Percentiles rank a stretch among this genome's conserved stretches.
These are phyloP conservation scores for Diaporthe batatas DNA, from an alignment of 2,329 filamentous ascomycete genomes.

Conservation along the genomic window DNA sequence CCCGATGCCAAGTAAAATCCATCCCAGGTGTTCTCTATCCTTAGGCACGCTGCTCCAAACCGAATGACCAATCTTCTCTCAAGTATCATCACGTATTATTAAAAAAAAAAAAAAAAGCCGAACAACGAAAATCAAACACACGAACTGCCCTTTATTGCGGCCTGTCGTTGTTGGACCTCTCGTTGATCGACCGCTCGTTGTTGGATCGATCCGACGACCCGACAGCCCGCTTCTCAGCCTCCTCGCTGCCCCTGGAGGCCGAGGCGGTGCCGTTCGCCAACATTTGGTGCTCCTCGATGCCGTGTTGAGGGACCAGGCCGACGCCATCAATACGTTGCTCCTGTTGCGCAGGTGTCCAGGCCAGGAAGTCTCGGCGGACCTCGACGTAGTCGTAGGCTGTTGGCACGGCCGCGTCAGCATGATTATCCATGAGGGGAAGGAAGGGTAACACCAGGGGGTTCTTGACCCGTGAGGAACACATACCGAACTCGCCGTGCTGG, in stretches of 20 bases:
- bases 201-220: conserved; percentile 40
- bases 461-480: not conserved
- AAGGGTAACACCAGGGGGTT: not conserved
- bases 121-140: not conserved
- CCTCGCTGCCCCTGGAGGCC: conserved; percentile 30
- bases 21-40: conserved; percentile 26
- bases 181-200: conserved; percentile 31
- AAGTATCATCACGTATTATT: conserved; percentile 7
- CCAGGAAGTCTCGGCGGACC: conserved; percentile 86
- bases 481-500: conserved; percentile 85
- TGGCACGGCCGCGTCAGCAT: not conserved
- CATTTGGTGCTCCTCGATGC: conserved; percentile 77
- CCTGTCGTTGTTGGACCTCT: not conserved
- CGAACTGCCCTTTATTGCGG: conserved; percentile 24
- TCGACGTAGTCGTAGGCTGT: conserved; percentile 86
- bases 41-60: conserved; percentile 7
- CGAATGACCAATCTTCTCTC: conserved; percentile 9
- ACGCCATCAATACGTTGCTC: conserved; percentile 72
- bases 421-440: not conserved
- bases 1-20: conserved; percentile 25
- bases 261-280: conserved; percentile 54
- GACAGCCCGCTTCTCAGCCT: conserved; percentile 39
- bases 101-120: not conserved
- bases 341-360: conserved; percentile 83
- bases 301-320: conserved; percentile 76